Evolutionary conservation across 1,284 basidiomycete genomes (phyloP).

Genomic region (Malassezia pachydermatis): DNA sequence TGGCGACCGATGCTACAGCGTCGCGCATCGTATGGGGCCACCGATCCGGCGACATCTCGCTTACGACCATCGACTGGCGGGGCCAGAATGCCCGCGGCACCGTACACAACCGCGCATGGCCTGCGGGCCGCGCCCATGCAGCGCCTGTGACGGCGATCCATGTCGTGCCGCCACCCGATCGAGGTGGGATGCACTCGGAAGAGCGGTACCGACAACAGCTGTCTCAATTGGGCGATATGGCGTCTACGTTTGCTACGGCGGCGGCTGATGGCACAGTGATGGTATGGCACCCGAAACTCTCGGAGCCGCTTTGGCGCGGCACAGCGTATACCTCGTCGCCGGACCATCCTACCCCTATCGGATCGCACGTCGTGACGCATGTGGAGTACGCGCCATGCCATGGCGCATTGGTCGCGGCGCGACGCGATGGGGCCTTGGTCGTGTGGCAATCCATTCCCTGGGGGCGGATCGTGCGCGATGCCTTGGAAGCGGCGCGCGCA

Average conservation of each 20-base stretch:
- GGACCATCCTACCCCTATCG: conserved; percentile 5
- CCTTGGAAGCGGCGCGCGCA: background rate
- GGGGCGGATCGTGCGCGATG: background rate
- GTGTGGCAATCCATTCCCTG: conserved; percentile 33
- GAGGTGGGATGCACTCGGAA: conserved; percentile 33
- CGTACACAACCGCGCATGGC: conserved; percentile 28
- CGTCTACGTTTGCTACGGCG: conserved; percentile 35
- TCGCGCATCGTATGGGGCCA: conserved; percentile 68
- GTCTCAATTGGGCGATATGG: conserved; percentile 30
- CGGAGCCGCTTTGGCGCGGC: conserved; percentile 32
- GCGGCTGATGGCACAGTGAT: conserved; percentile 40
- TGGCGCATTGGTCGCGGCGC: conserved; percentile 35
- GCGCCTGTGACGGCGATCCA: conserved; percentile 32
- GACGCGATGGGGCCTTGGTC: conserved; percentile 27
- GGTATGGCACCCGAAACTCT: conserved; percentile 31
- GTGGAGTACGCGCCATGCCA: conserved; percentile 30
- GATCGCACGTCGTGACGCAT: conserved; percentile 13
- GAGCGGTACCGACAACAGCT: conserved; percentile 33
- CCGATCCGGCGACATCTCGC: conserved; percentile 59
- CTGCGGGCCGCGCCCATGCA: conserved; percentile 23
- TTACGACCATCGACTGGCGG: conserved; percentile 52
- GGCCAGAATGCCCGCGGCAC: conserved; percentile 38
- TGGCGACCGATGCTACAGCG: conserved; percentile 58
- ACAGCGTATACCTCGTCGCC: conserved; percentile 9
- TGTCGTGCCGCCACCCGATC: conserved; percentile 28